Percentiles rank a stretch among this genome's conserved stretches.
Evolutionary conservation across 1,284 basidiomycete genomes (phyloP).

Genomic region (Erythrobasidium hasegawianum): DNA sequence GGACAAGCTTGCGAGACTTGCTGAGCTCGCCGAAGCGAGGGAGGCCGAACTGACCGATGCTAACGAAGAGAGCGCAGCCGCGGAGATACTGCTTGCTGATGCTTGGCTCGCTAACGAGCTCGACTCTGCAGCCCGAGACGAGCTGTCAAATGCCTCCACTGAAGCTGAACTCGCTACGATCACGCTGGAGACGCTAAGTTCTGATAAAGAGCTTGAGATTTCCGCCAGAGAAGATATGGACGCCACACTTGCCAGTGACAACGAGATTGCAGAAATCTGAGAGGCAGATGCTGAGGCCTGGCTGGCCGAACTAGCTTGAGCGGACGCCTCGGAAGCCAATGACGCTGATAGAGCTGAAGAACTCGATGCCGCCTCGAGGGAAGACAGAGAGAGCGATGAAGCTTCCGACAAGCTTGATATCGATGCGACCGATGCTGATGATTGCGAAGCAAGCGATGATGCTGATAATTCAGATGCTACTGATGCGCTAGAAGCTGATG

Average conservation of each 20-base stretch:
- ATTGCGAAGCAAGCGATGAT: too few species aligned
- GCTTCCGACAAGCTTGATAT: background rate
- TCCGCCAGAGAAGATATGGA: conserved; percentile 5
- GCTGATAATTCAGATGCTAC: conserved; percentile 5
- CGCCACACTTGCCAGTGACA: conserved; percentile 8
- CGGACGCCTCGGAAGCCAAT: conserved; percentile 11
- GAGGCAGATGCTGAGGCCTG: conserved; percentile 16
- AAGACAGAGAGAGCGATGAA: background rate
- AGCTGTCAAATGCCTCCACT: conserved; percentile 1
- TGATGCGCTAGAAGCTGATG: conserved; percentile 15
- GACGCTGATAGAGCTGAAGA: conserved; percentile 6
- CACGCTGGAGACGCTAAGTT: background rate
- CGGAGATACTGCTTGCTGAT: background rate
- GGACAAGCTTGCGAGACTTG: background rate
- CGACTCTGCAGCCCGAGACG: background rate
- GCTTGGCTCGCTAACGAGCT: background rate
- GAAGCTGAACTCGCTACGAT: too few species aligned
- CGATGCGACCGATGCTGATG: background rate
- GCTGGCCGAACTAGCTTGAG: conserved; percentile 3
- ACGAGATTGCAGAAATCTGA: conserved; percentile 11
- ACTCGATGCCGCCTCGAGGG: background rate
- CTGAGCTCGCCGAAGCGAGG: background rate
- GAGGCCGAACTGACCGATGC: background rate
- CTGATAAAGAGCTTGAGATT: background rate
- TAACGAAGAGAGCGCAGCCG: background rate